A percentile compares a stretch with the other conserved stretches of the same genome.
Conservation (phyloP, 2,329 filamentous ascomycete species). For the Anthostomella pinea region DNA sequence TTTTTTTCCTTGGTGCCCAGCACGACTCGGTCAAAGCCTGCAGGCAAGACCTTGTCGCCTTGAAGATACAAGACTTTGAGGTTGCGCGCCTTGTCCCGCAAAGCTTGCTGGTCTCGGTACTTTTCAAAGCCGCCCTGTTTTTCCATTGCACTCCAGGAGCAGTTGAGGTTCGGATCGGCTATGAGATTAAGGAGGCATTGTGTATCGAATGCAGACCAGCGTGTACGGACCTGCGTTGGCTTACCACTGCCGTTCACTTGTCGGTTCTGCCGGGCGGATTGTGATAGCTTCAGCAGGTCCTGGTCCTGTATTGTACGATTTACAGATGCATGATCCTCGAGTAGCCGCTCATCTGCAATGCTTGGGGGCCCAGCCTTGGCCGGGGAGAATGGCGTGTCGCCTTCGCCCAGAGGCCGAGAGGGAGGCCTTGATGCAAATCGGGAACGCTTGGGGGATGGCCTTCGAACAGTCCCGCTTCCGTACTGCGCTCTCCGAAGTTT, state of each 20-base stretch:
- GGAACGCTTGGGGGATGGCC: conserved; percentile 12
- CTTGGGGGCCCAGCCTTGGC: background rate
- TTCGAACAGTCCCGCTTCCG: conserved; percentile 2
- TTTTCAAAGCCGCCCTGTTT: conserved; percentile 38
- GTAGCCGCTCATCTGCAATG: conserved; percentile 1
- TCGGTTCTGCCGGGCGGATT: conserved; percentile 17
- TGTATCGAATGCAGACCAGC: conserved; percentile 44
- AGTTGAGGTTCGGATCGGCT: conserved; percentile 29
- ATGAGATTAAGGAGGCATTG: conserved; percentile 42
- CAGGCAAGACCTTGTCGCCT: conserved; percentile 42
- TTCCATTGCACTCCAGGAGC: conserved; percentile 40
- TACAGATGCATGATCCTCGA: conserved; percentile 5
- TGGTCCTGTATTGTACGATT: conserved; percentile 8
- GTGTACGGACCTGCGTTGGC: conserved; percentile 29
- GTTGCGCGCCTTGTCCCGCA: conserved; percentile 57
- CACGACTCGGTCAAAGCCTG: conserved; percentile 48
- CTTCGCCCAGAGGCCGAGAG: no score
- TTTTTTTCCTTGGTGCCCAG: conserved; percentile 49
- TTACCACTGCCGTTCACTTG: conserved; percentile 12
- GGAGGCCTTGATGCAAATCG: conserved; percentile 9
- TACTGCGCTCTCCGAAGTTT: conserved; percentile 13
- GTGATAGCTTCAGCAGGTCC: conserved; percentile 19
- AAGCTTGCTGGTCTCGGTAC: conserved; percentile 51
- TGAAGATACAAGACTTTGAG: conserved; percentile 52
- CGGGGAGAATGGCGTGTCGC: conserved; percentile 1